Evolutionary conservation across 1,284 basidiomycete species (phyloP).

Genomic region (Tilletiaria anomala): DNA sequence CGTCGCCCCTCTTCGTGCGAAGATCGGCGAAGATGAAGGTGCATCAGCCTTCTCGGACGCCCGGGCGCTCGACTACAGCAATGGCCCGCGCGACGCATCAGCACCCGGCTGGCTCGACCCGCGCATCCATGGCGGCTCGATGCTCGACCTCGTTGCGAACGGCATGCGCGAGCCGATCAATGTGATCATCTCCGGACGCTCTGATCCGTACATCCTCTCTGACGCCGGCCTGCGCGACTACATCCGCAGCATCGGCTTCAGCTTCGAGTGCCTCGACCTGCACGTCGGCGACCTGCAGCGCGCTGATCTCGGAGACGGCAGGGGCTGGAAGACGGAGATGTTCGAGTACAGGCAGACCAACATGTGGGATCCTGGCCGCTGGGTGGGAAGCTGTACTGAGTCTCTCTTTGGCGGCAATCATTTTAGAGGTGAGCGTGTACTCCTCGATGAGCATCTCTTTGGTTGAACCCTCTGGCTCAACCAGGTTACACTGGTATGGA

Average conservation of each 20-base stretch:
- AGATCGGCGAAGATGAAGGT: too few relatives aligned
- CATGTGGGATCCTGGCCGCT: conserved; percentile 29
- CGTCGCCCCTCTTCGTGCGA: too few relatives aligned
- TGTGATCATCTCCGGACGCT: conserved; percentile 65
- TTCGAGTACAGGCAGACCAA: conserved; percentile 37
- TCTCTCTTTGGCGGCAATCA: conserved; percentile 36
- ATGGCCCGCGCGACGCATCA: conserved; percentile 5
- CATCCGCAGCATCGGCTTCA: conserved; percentile 52
- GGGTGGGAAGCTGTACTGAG: conserved; percentile 38
- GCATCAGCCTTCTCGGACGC: conserved; percentile 11
- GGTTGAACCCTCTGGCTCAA: not conserved
- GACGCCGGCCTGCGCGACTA: conserved; percentile 66
- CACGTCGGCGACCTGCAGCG: conserved; percentile 56
- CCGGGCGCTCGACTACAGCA: conserved; percentile 3
- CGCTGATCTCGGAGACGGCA: conserved; percentile 72
- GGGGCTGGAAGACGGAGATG: conserved; percentile 44
- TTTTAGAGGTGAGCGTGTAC: conserved; percentile 23
- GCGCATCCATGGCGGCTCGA: conserved; percentile 15
- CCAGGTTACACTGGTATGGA: not conserved
- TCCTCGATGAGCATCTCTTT: not conserved
- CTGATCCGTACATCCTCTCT: conserved; percentile 57
- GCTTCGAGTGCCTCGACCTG: conserved; percentile 69
- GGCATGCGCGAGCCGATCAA: conserved; percentile 83
- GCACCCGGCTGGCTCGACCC: conserved; percentile 24
- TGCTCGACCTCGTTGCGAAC: conserved; percentile 49